These are phyloP conservation scores for Durusdinium trenchii DNA, from an alignment of 73 alveolate species.

Conservation along the genomic window DNA sequence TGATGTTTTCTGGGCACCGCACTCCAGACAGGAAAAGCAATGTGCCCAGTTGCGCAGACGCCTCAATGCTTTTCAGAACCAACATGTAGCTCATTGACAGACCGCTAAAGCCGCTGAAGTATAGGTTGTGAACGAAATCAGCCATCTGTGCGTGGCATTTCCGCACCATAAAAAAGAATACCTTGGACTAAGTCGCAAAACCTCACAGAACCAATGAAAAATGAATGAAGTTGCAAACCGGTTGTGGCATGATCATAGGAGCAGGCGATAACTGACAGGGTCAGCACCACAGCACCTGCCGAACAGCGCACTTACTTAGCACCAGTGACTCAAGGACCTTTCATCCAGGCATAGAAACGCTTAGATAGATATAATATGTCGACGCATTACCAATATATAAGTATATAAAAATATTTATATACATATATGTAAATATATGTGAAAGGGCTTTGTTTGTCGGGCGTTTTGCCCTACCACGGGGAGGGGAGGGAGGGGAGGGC, in stretches of 20 bases:
- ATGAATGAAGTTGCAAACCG: background rate
- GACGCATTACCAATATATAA: no score
- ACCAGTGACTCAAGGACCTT: no score
- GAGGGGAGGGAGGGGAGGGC: no score
- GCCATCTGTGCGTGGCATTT: constrained; percentile 88
- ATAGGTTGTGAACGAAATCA: background rate
- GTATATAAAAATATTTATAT: no score
- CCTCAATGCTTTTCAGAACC: background rate
- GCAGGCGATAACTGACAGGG: constrained; percentile 52
- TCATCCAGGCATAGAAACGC: no score
- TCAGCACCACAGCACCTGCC: constrained; percentile 84
- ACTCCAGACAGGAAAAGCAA: constrained; percentile 65
- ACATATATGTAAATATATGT: no score
- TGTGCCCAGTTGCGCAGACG: constrained; percentile 79
- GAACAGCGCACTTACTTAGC: no score
- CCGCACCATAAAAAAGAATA: constrained; percentile 59
- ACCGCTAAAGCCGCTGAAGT: background rate
- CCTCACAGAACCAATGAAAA: background rate
- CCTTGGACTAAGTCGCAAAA: background rate
- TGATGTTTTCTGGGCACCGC: background rate
- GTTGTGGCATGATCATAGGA: background rate
- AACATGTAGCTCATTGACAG: background rate
- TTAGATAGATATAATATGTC: no score
- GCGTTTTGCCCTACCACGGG: no score
- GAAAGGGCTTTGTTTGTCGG: no score